Conservation (phyloP, 306 rosid species). For the Herpetospermum pedunculosum region DNA sequence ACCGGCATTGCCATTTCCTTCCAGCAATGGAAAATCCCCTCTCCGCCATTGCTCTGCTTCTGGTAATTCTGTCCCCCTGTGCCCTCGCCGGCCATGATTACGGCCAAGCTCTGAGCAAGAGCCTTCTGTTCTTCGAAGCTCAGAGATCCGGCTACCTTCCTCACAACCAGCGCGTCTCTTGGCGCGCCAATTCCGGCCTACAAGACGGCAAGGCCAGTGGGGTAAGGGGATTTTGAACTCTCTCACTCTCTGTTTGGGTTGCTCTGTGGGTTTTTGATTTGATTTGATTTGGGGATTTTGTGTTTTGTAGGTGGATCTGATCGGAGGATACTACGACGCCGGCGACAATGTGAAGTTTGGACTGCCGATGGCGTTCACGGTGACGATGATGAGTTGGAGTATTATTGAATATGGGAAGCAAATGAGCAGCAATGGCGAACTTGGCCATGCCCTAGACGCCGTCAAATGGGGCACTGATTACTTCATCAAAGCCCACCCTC, state of each 20-base stretch:
- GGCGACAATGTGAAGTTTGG: conserved; percentile 99
- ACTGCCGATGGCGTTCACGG: conserved; percentile 90
- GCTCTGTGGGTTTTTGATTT: no score
- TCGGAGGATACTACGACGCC: conserved; percentile 94
- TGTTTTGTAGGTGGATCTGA: conserved; percentile 67
- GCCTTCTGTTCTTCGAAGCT: conserved; percentile 95
- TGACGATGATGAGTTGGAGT: conserved; percentile 98
- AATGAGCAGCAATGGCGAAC: conserved; percentile 67
- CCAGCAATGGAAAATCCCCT: conserved; percentile 15
- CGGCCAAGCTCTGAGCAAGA: conserved; percentile 79
- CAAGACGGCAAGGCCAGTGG: conserved; percentile 90
- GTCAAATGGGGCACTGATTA: conserved; percentile 96
- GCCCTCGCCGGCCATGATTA: conserved; percentile 69
- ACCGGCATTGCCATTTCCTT: neutral
- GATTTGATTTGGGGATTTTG: neutral
- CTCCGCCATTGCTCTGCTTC: conserved; percentile 23
- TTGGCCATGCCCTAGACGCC: conserved; percentile 79
- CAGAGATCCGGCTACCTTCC: conserved; percentile 97
- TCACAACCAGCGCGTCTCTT: conserved; percentile 58
- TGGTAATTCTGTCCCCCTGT: conserved; percentile 25
- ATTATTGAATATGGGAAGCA: conserved; percentile 81
- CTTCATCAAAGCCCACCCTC: conserved; percentile 89
- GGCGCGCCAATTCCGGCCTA: conserved; percentile 88
- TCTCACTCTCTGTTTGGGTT: no score
- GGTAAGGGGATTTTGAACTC: no score